Base-by-base conservation (phyloP, 1,139 yeast species). In the Saccharomycopsis crataegensis region DNA sequence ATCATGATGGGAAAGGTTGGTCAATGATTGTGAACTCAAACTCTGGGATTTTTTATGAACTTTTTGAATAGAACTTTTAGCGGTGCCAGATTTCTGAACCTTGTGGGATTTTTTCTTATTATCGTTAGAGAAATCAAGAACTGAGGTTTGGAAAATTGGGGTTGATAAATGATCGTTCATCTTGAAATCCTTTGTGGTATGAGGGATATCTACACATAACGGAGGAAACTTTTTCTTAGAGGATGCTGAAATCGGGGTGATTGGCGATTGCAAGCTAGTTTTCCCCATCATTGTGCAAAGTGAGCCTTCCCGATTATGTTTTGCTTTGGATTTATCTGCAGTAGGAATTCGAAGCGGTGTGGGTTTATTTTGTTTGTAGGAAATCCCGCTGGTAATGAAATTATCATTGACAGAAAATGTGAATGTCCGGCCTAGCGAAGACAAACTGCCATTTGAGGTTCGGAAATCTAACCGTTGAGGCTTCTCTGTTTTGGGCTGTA, bases 131-230 rank as follows among this genome's bases (percentile, higher is more conserved):
- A 56, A 56, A 41, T 56, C 58, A 16, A 56, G 42, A 31, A 56
- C 58, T 28, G 48, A 43, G 7, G 58, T 56, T 34, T 43, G 52
- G 38, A 56, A 56, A n/a, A 54, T 50, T 6, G 58, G 57, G 34
- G 58, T 53, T 14, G 50, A 52, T 32, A 53, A 16, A 31, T 31
- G 34, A 47, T 50, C 48, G 31, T 49, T 48, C 9, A 22, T 51
- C 9, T 50, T 51, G 33, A 45, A 50, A 31, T 48, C 54, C 33
- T 45, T 52, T 14, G 49, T 44, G 28, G 49, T 37, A 14, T 46
- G 50, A 14, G 16, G 42, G 32, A 40, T 31, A 36, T 47, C 54
- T 12, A 41, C 12, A 28, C 8, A 37, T 11, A 52, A 32, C 17
- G 42, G 28, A 8, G 52, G 46, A 8, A 51, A 48, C 34, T 55